A percentile compares a stretch with the other conserved stretches of the same genome.
These are phyloP conservation scores for Coemansia sp. DNA, from an alignment of 192 early-diverging fungal genomes.

Conservation along the genomic window DNA sequence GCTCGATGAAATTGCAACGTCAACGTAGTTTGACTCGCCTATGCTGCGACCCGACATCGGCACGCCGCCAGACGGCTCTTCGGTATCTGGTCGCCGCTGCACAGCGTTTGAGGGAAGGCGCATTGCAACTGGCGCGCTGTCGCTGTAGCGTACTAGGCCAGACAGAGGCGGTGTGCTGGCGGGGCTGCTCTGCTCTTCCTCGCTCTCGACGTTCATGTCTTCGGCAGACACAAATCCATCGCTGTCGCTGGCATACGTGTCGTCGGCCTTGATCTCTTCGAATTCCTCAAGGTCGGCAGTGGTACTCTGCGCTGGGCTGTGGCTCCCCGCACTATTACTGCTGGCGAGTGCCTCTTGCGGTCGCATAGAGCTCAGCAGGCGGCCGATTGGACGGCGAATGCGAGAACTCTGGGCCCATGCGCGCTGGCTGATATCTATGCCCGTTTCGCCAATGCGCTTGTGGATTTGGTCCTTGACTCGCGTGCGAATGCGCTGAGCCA, in stretches of 20 bases:
- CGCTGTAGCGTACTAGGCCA: neutral
- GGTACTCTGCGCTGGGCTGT: neutral
- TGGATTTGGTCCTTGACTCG: constrained; percentile 39
- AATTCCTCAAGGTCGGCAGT: constrained; percentile 31
- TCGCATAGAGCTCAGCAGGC: constrained; percentile 39
- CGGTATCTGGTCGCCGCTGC: neutral
- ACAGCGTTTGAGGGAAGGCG: constrained; percentile 46
- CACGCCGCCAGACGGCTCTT: neutral
- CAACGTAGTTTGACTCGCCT: constrained; percentile 36
- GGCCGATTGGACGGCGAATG: constrained; percentile 41
- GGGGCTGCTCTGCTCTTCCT: neutral
- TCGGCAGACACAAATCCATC: constrained; percentile 57
- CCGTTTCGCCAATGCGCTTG: constrained; percentile 19
- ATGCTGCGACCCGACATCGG: constrained; percentile 2
- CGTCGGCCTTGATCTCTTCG: constrained; percentile 30
- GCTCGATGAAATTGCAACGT: constrained; percentile 45
- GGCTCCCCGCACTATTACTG: neutral
- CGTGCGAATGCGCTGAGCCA: constrained; percentile 41
- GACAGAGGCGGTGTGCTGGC: neutral
- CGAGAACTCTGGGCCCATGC: constrained; percentile 38
- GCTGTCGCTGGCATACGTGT: constrained; percentile 35
- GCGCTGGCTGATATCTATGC: constrained; percentile 15
- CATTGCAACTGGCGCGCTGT: constrained; percentile 3
- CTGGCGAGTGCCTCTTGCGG: neutral
- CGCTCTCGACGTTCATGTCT: constrained; percentile 24